Base-by-base conservation (phyloP, 2,329 filamentous ascomycete species). In the Aspergillus brunneoviolaceus region DNA sequence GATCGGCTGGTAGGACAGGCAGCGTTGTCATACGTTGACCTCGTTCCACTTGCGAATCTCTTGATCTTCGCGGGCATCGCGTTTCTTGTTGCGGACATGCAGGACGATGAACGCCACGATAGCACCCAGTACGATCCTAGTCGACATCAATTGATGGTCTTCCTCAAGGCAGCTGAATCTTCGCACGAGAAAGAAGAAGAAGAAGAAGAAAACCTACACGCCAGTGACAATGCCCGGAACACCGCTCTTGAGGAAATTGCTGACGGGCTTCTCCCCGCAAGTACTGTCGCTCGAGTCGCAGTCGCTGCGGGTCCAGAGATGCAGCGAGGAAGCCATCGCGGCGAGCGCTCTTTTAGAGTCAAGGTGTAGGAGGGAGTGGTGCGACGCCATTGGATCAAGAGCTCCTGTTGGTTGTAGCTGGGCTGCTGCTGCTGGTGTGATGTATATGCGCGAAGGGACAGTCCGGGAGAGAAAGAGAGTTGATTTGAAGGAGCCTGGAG, bases 181-280 rank as follows among this genome's bases (percentile, higher is more conserved):
- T 29, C 7, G 5, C 7, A 9, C 9, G 2, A 10, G 27, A 29
- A 16, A 19, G 39, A 35, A 29, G 39, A 11, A 19, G 35, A 45
- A 33, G 27, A 12, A 11, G 12, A 16, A 5, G 5, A 19, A 11
- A 12, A 65, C 63, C 12, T 59, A 65, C 63, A 64, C 42, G 14
- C 61, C 63, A 7, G 60, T 50, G 25, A 65, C 61, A 49, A 65
- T 65, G 31, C 52, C 63, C 23, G 63, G 63, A 5, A 65, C 57
- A 16, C 63, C 63, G 45, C 57, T 65, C 53, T 64, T 65, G n/a
- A 60, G 57, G 16, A 65, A 65, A 45, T 53, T 63, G 33, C 59
- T 64, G 42, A 58, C 55, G 6, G 63, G 63, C 59, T 65, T 65
- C 42, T 65, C 33, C 27, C 27, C 63, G 42, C 60, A 59, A 11